phyloP scores from a whole-genome alignment of 108 stramenopile species.

The Conticribra guillardii region DNA sequence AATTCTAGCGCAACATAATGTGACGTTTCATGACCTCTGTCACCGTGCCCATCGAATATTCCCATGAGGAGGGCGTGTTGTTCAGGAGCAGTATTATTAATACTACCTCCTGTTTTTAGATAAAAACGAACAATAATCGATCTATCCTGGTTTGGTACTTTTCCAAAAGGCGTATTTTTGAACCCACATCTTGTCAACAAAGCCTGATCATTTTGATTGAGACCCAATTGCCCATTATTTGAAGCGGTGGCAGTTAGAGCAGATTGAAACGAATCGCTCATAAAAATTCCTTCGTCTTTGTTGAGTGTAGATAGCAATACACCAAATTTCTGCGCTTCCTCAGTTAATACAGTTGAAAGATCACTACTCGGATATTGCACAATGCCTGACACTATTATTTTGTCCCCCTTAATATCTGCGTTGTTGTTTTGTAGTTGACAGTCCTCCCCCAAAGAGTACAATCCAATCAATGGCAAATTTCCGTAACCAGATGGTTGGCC shows the following conservation, averaged over 20 bases:
- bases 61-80: constrained; percentile 55
- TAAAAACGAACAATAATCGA: constrained; percentile 34
- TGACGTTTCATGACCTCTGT: constrained; percentile 64
- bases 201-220: constrained; percentile 3
- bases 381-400: constrained; percentile 12
- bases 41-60: constrained; percentile 82
- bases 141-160: constrained; percentile 33
- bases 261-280: neutral
- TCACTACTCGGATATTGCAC: constrained; percentile 27
- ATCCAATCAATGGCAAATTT: constrained; percentile 12
- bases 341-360: constrained; percentile 18
- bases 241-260: constrained; percentile 4
- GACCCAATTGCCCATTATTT: neutral
- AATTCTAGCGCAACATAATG: constrained; percentile 50
- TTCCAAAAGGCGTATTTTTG: constrained; percentile 12
- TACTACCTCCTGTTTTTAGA: neutral
- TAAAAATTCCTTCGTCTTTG: neutral
- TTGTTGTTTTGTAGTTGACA: constrained; percentile 8
- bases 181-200: constrained; percentile 34
- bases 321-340: constrained; percentile 36
- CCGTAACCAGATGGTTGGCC: constrained; percentile 14
- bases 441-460: constrained; percentile 12
- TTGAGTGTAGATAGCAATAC: constrained; percentile 23
- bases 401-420: neutral
- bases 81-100: neutral